phyloP scores from a whole-genome alignment of 2,329 filamentous ascomycete species.

The Aspergillus sp. region DNA sequence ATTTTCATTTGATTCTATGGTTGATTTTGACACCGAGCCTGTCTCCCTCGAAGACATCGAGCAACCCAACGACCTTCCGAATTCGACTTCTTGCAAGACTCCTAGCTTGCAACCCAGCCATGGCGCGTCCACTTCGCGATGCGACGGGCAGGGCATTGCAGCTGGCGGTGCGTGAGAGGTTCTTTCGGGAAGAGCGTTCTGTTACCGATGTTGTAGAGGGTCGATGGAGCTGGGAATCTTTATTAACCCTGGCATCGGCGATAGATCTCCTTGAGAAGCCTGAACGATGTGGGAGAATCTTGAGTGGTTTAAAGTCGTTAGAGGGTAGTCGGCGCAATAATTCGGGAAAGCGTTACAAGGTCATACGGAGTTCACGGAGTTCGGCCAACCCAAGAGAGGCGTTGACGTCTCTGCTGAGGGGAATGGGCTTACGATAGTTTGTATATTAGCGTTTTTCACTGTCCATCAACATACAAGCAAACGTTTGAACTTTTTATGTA shows the following conservation, averaged over 20 bases:
- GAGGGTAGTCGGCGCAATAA: conserved; percentile 33
- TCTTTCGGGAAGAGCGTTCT: conserved; percentile 36
- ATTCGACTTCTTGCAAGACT: conserved; percentile 51
- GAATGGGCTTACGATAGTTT: conserved; percentile 22
- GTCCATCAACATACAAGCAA: background rate
- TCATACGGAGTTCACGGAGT: conserved; percentile 44
- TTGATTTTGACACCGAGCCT: conserved; percentile 55
- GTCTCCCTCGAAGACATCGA: conserved; percentile 44
- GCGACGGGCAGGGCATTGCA: conserved; percentile 55
- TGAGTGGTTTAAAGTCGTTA: conserved; percentile 28
- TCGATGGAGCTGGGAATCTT: conserved; percentile 43
- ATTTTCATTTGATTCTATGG: conserved; percentile 56
- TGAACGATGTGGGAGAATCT: conserved; percentile 30
- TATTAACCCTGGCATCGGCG: conserved; percentile 47
- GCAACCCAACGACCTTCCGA: conserved; percentile 49
- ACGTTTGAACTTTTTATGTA: background rate
- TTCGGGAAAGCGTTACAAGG: conserved; percentile 34
- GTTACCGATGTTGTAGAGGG: conserved; percentile 30
- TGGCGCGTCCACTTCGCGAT: conserved; percentile 55
- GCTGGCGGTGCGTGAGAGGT: conserved; percentile 47
- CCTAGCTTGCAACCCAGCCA: conserved; percentile 54
- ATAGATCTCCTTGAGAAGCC: conserved; percentile 45
- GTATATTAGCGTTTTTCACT: conserved; percentile 6
- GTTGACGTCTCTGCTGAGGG: conserved; percentile 31
- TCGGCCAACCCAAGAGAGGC: conserved; percentile 28